Conservation (phyloP, 2,329 filamentous ascomycete genomes). For the Cladosporium sp. region DNA sequence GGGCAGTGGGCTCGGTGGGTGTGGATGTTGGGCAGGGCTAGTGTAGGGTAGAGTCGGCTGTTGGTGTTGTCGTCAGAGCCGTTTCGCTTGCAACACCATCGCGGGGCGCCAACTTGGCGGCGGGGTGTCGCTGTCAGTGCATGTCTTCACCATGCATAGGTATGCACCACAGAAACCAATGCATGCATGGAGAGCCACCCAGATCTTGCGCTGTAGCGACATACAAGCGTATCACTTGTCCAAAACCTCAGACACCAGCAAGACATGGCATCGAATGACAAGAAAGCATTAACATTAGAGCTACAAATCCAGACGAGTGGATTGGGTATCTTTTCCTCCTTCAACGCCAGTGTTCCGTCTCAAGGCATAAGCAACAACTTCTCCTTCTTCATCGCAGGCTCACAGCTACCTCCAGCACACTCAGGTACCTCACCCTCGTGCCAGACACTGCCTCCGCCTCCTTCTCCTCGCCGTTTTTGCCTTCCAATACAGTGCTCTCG, state of each 20-base stretch:
- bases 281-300: no score
- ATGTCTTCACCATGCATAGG: background rate
- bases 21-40: background rate
- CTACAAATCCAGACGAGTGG: background rate
- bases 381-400: slow-evolving; percentile 22
- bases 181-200: background rate
- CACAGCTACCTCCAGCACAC: slow-evolving; percentile 32
- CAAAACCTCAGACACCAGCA: no score
- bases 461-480: background rate
- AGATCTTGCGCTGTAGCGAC: no score
- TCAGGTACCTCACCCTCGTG: slow-evolving; percentile 36
- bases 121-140: background rate
- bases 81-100: background rate
- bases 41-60: background rate
- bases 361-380: no score
- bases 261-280: no score
- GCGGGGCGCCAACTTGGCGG: background rate
- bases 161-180: no score
- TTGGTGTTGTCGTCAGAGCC: background rate
- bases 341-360: background rate
- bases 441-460: slow-evolving; percentile 34
- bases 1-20: background rate
- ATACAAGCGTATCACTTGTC: no score
- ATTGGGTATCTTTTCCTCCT: slow-evolving; percentile 5
- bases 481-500: background rate